Percentiles rank a stretch among this genome's conserved stretches.
Evolutionary conservation across 2,329 filamentous ascomycete genomes (phyloP).

Genomic region (Fusarium sp.): DNA sequence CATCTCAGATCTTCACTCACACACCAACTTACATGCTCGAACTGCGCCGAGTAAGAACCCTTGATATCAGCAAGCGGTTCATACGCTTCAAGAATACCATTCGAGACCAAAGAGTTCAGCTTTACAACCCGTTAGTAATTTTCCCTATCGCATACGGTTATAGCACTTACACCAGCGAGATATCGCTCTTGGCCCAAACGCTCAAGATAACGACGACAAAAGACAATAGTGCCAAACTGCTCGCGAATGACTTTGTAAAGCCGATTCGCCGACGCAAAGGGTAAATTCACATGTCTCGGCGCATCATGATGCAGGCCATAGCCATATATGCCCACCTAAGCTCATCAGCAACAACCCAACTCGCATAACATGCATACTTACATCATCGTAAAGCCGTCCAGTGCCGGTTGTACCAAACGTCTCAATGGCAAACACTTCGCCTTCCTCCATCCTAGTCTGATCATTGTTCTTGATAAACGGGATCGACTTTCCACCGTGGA

Average conservation of each 20-base stretch:
- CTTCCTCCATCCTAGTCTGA: slow-evolving; percentile 94
- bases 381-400: slow-evolving; percentile 82
- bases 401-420: slow-evolving; percentile 92
- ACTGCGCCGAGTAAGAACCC: slow-evolving; percentile 71
- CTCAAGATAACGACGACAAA: slow-evolving; percentile 70
- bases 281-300: slow-evolving; percentile 47
- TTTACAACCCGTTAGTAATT: slow-evolving; percentile 41
- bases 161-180: slow-evolving; percentile 59
- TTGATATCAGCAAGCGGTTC: slow-evolving; percentile 64
- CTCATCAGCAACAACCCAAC: not conserved
- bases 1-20: too few relatives aligned
- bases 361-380: slow-evolving; percentile 46
- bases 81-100: slow-evolving; percentile 67
- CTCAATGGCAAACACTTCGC: slow-evolving; percentile 91
- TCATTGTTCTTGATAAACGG: slow-evolving; percentile 87
- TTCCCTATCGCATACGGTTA: accelerated
- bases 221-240: slow-evolving; percentile 70
- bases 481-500: slow-evolving; percentile 89
- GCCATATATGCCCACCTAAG: slow-evolving; percentile 60
- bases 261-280: slow-evolving; percentile 63
- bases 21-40: slow-evolving; percentile 59
- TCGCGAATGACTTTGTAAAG: slow-evolving; percentile 67
- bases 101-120: slow-evolving; percentile 66
- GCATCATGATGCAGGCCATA: slow-evolving; percentile 57
- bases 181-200: slow-evolving; percentile 70